Percentiles rank a stretch among this genome's conserved stretches.
phyloP scores from a whole-genome alignment of 2,329 filamentous ascomycete species.

The Trichoderma simmonsii region DNA sequence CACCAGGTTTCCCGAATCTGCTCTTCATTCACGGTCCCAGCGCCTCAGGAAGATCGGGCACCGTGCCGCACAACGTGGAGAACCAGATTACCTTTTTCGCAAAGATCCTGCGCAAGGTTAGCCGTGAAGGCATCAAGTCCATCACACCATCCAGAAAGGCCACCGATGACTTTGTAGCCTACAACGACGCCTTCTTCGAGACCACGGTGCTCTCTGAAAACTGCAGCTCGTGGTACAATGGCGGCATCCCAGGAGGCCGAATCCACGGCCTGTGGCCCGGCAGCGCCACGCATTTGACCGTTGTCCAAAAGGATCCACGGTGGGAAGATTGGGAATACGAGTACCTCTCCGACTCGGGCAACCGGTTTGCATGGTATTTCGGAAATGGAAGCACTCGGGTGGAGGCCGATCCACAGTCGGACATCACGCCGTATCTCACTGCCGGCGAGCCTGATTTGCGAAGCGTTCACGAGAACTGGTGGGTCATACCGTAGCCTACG shows the following conservation, averaged over 20 bases:
- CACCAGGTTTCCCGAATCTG: slow-evolving; percentile 65
- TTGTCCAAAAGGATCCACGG: slow-evolving; percentile 51
- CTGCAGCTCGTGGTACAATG: slow-evolving; percentile 72
- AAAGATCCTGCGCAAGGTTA: slow-evolving; percentile 64
- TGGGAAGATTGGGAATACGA: slow-evolving; percentile 57
- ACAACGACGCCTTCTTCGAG: slow-evolving; percentile 54
- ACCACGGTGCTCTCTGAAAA: slow-evolving; percentile 56
- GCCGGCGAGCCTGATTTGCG: slow-evolving; percentile 56
- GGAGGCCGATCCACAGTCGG: slow-evolving; percentile 53
- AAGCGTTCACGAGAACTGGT: slow-evolving; percentile 67
- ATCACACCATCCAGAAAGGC: slow-evolving; percentile 57
- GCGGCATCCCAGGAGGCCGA: slow-evolving; percentile 57
- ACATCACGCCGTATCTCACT: slow-evolving; percentile 63
- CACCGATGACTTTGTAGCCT: slow-evolving; percentile 61
- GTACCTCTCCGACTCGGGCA: slow-evolving; percentile 42
- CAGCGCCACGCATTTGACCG: slow-evolving; percentile 59
- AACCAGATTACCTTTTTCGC: slow-evolving; percentile 63
- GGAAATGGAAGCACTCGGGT: slow-evolving; percentile 64
- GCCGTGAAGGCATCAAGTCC: slow-evolving; percentile 62
- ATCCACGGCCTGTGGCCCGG: slow-evolving; percentile 71
- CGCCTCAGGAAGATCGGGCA: slow-evolving; percentile 58
- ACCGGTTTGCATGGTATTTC: slow-evolving; percentile 60
- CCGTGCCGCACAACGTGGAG: slow-evolving; percentile 65
- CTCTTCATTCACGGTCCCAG: slow-evolving; percentile 63
- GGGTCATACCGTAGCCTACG: slow-evolving; percentile 39